Percentiles rank a stretch among this genome's conserved stretches.
phyloP scores from a whole-genome alignment of 1,284 basidiomycete species.

The Mycosarcoma mackinlayi region DNA sequence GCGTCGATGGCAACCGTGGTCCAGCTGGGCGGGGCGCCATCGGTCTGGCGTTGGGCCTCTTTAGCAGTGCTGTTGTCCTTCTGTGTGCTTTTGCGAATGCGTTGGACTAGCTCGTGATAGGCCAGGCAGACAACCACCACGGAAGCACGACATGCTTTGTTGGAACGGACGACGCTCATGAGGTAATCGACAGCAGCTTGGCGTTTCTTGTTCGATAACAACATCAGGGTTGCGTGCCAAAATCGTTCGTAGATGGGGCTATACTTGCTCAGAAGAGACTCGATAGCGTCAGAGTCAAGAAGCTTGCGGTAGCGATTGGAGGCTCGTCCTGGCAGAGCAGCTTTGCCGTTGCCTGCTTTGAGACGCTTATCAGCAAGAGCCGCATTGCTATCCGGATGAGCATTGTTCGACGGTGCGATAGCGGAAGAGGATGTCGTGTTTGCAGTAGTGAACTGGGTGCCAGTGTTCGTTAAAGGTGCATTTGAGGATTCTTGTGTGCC shows the following conservation, averaged over 20 bases:
- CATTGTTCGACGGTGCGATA: not conserved
- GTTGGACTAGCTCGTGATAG: conserved; percentile 51
- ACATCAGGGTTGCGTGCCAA: conserved; percentile 48
- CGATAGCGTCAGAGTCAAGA: conserved; percentile 48
- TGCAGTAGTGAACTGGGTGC: not conserved
- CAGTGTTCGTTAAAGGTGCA: not conserved
- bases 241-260: conserved; percentile 54
- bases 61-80: conserved; percentile 4
- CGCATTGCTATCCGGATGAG: not conserved
- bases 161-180: conserved; percentile 42
- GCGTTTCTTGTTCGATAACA: conserved; percentile 37
- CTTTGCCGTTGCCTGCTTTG: conserved; percentile 13
- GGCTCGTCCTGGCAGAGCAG: conserved; percentile 11
- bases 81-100: conserved; percentile 21
- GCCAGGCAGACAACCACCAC: conserved; percentile 53
- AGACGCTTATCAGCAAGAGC: not conserved
- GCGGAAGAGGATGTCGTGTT: not conserved
- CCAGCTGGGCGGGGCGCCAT: conserved; percentile 16
- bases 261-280: conserved; percentile 51
- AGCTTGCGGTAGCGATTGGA: conserved; percentile 43
- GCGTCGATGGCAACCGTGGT: conserved; percentile 30
- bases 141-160: conserved; percentile 49
- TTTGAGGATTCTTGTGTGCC: conserved; percentile 4
- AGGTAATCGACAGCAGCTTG: conserved; percentile 46
- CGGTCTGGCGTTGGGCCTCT: not conserved